These are phyloP conservation scores for Colletotrichum sp. DNA, from an alignment of 2,329 filamentous ascomycete species.

Conservation along the genomic window DNA sequence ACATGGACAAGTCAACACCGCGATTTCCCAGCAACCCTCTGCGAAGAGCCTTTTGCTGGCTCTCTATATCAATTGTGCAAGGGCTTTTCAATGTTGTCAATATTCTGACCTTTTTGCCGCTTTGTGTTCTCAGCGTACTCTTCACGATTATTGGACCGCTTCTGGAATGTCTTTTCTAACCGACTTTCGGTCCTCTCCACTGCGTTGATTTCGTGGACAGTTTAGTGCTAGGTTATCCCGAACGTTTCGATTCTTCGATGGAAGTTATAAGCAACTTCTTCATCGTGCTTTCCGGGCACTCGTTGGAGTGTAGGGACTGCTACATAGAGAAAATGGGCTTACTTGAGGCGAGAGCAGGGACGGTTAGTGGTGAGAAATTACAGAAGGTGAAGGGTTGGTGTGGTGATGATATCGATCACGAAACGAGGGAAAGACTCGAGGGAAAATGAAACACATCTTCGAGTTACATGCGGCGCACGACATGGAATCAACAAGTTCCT, in stretches of 20 bases:
- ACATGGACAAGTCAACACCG: not conserved
- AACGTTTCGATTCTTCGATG: not conserved
- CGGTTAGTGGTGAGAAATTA: not conserved
- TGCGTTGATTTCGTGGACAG: not conserved
- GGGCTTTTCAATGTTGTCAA: not conserved
- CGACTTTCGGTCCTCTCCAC: not conserved
- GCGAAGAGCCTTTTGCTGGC: not conserved
- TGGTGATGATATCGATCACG: not conserved
- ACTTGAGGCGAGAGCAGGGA: not conserved
- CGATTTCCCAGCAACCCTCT: not conserved
- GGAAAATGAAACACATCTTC: not conserved
- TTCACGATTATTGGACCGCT: not conserved
- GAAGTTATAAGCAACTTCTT: not conserved
- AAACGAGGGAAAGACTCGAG: not conserved
- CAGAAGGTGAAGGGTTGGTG: not conserved
- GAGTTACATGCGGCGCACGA: not conserved
- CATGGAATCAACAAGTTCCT: not conserved
- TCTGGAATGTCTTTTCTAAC: not conserved
- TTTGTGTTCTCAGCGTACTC: not conserved
- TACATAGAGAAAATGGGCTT: not conserved
- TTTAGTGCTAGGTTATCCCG: accelerated
- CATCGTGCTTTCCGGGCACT: not conserved
- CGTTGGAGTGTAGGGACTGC: not conserved
- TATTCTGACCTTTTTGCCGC: not conserved
- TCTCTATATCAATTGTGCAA: not conserved